Conservation (phyloP, 305 asterid genomes). For the Lippia alba region DNA sequence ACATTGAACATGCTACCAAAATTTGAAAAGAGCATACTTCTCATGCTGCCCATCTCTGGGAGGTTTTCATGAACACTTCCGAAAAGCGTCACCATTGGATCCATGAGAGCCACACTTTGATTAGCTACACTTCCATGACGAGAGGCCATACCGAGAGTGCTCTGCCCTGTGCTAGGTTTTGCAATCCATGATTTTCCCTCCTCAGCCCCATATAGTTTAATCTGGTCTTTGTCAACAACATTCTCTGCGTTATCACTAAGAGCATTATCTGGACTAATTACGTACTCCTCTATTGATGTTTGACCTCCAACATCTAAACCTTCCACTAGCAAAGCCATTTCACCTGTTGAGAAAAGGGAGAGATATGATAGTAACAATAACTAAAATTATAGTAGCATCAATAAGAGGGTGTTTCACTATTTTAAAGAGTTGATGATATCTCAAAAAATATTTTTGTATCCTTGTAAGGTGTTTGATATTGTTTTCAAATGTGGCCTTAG, state of each 20-base stretch:
- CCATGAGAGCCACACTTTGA: constrained; percentile 18
- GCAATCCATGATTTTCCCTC: constrained; percentile 34
- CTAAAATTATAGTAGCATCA: too few relatives aligned
- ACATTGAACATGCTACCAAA: constrained; percentile 31
- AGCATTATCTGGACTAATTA: constrained; percentile 31
- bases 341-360: constrained; percentile 28
- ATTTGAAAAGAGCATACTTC: constrained; percentile 25
- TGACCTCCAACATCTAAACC: constrained; percentile 38
- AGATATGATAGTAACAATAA: too few relatives aligned
- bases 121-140: constrained; percentile 23
- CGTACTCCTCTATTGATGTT: constrained; percentile 35
- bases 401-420: too few relatives aligned
- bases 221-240: constrained; percentile 27
- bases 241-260: constrained; percentile 30
- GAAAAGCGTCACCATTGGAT: constrained; percentile 37
- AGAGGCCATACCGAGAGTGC: constrained; percentile 11
- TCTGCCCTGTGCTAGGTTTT: constrained; percentile 5
- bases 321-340: constrained; percentile 43
- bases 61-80: constrained; percentile 40
- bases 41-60: constrained; percentile 19
- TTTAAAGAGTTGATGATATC: too few relatives aligned
- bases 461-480: too few relatives aligned
- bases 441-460: too few relatives aligned
- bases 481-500: too few relatives aligned
- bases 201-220: constrained; percentile 21